A percentile compares a stretch with the other conserved stretches of the same genome.
phyloP scores from a whole-genome alignment of 257 asterid species.

The Capsicum rhomboideum region DNA sequence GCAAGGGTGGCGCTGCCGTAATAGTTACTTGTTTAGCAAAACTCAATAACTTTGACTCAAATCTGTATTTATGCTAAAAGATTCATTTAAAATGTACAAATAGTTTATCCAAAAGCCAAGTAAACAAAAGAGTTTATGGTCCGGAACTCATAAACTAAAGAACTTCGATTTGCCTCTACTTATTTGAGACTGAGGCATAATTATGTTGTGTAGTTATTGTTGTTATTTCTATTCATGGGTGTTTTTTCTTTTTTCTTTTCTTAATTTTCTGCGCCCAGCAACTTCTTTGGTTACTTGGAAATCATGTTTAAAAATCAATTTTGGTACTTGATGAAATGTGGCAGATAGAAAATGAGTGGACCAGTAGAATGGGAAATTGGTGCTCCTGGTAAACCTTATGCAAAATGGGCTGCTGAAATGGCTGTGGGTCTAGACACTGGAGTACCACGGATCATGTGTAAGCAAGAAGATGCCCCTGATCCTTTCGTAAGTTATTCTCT shows the following conservation, averaged over 20 bases:
- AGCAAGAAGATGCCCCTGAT: constrained; percentile 86
- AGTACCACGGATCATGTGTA: constrained; percentile 98
- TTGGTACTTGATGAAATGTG: background rate
- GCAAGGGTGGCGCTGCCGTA: background rate
- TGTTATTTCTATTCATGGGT: background rate
- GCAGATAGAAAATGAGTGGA: constrained; percentile 90
- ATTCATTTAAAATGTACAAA: no score
- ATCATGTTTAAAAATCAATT: background rate
- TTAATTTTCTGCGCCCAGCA: background rate
- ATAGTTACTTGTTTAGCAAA: background rate
- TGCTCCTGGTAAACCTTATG: constrained; percentile 79
- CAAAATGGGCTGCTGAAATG: constrained; percentile 89
- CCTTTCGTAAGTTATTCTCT: constrained; percentile 40
- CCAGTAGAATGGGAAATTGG: constrained; percentile 84
- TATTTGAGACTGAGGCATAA: background rate
- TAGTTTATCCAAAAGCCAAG: background rate
- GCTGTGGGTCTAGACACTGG: constrained; percentile 80
- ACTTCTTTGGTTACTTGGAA: background rate
- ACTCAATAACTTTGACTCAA: background rate
- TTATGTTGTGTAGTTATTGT: background rate
- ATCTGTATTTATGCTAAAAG: no score
- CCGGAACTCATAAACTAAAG: background rate
- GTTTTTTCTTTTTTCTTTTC: background rate
- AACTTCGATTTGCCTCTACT: background rate
- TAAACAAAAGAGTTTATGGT: background rate